A percentile compares a stretch with the other conserved stretches of the same genome.
Conservation (phyloP, 306 rosid species). For the Luffa aegyptiaca region DNA sequence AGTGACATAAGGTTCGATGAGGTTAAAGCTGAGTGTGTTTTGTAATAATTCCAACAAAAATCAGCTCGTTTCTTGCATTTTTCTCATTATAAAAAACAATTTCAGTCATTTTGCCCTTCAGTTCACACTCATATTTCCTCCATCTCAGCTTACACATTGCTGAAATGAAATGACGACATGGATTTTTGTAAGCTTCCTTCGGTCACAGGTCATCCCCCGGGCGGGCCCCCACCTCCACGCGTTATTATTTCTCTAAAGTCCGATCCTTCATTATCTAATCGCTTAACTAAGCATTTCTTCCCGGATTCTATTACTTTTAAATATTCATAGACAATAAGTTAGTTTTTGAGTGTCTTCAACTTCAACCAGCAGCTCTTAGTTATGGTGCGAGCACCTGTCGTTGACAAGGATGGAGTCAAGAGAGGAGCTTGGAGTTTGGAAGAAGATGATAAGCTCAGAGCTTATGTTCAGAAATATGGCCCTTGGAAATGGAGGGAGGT, state of each 20-base stretch:
- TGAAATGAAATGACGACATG: background rate
- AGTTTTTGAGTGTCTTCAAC: too few relatives aligned
- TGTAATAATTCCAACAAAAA: background rate
- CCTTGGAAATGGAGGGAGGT: constrained; percentile 65
- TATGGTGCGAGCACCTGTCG: constrained; percentile 57
- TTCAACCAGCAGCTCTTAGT: too few relatives aligned
- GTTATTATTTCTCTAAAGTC: too few relatives aligned
- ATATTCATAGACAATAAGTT: too few relatives aligned
- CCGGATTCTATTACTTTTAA: too few relatives aligned
- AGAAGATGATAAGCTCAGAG: constrained; percentile 55
- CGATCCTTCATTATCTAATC: too few relatives aligned
- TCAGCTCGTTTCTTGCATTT: background rate
- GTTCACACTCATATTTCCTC: background rate
- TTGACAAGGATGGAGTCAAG: constrained; percentile 51
- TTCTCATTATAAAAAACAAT: background rate
- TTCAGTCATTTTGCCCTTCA: background rate
- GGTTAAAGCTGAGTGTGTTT: background rate
- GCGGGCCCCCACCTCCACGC: background rate
- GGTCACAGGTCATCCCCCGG: background rate
- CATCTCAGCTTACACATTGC: background rate
- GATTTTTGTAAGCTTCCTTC: background rate
- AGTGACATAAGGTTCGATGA: background rate
- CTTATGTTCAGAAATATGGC: constrained; percentile 34
- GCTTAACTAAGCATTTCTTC: too few relatives aligned
- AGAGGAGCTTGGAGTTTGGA: constrained; percentile 72